Base-by-base conservation (phyloP, 2,329 filamentous ascomycete genomes). In the Penicillium brasilianum region DNA sequence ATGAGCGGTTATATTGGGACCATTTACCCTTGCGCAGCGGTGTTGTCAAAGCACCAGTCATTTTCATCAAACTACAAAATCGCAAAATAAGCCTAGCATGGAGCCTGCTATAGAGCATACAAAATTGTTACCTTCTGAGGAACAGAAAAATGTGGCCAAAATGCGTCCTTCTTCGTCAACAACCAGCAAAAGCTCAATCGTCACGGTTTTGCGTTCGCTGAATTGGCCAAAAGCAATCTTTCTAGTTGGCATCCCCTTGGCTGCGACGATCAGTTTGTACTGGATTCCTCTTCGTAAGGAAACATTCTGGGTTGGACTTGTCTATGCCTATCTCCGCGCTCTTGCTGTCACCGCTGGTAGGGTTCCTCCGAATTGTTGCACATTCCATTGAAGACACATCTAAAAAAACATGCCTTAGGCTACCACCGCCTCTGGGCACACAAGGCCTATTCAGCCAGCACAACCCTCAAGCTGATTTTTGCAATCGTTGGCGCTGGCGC, bases 401-500 rank as follows among this genome's bases (percentile, higher is more conserved):
- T 28, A 41, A 28, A 5, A 5, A 5, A 22, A 10, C 22, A 0
- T 14, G 16, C 4, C 14, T 76, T 75, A 81, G 87, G 88, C 51
- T 91, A 91, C 77, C 88, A 94, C 73, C 86, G 91, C 78, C 85
- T 93, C 53, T 95, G 91, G 91, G 88, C 91, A 70, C 91, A 95
- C 77, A 87, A 85, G 30, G 90, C 89, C 11, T 95, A 92, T 82
- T 90, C 90, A 67, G 91, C 90, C 16, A 85, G 84, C 11, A 77
- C 87, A 7, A 88, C 89, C 37, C 85, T 94, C 61, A 88, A 89
- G 78, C 85, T 93, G 69, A 92, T 90, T 78, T 86, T 94, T 63
- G 91, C 90, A 58, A 88, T 88, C 54, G 85, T 90, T 63, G 91
- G 91, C 59, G 90, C 88, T 70, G 91, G 90, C 76, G 90, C 91